Percentiles rank a stretch among this genome's conserved stretches.
phyloP scores from a whole-genome alignment of 1,284 basidiomycete species.

The Fomitopsis schrenkii region DNA sequence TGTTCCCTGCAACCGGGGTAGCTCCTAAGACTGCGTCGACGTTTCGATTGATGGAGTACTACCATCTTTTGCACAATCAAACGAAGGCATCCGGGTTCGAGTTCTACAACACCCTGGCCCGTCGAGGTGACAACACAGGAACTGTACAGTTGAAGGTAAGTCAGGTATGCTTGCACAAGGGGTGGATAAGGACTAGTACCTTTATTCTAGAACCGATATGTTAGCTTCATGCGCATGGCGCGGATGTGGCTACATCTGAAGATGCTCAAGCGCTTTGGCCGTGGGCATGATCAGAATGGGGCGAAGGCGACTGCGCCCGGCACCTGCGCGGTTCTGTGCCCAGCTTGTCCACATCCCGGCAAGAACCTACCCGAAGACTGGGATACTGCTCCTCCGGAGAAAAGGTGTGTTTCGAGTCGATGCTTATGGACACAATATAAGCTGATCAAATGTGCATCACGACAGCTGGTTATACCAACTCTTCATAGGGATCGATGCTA shows the following conservation, averaged over 20 bases:
- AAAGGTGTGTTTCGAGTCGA: conserved; percentile 1
- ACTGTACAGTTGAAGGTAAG: not conserved
- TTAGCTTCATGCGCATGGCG: conserved; percentile 14
- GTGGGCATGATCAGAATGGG: conserved; percentile 14
- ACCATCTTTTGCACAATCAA: conserved; percentile 16
- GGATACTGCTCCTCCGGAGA: conserved; percentile 7
- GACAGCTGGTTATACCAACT: conserved; percentile 21
- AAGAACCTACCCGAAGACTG: conserved; percentile 27
- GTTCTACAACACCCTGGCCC: conserved; percentile 23
- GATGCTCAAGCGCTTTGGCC: conserved; percentile 16
- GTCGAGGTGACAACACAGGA: conserved; percentile 8
- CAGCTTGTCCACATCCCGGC: conserved; percentile 25
- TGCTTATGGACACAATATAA: not conserved
- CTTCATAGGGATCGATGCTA: conserved; percentile 23
- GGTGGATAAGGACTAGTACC: not conserved
- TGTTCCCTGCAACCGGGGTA: conserved; percentile 27
- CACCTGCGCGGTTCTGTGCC: conserved; percentile 21
- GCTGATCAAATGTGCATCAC: not conserved
- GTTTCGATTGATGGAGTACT: conserved; percentile 24
- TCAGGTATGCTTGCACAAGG: not conserved
- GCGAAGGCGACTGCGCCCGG: conserved; percentile 14
- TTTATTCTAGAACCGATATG: conserved; percentile 10
- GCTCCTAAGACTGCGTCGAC: conserved; percentile 24
- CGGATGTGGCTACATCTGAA: conserved; percentile 18
- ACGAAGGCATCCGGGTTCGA: conserved; percentile 23